Conservation (phyloP, 495 filamentous ascomycete species). For the Aspergillus homomorphus region DNA sequence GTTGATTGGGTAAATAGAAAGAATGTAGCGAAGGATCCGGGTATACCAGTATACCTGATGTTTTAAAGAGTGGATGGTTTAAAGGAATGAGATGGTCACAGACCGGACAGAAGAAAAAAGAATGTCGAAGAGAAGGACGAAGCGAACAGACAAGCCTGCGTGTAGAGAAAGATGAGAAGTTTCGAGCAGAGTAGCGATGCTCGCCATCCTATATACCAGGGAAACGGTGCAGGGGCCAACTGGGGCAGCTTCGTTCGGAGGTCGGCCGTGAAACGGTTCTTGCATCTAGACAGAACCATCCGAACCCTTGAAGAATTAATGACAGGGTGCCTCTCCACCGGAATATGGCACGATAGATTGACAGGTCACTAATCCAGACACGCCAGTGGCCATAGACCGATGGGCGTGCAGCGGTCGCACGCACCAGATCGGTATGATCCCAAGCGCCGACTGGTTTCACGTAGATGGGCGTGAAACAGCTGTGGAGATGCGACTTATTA, state of each 20-base stretch:
- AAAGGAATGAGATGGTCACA: conserved; percentile 36
- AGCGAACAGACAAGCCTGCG: conserved; percentile 21
- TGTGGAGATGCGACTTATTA: conserved; percentile 6
- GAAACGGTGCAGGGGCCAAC: neutral
- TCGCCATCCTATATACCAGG: conserved; percentile 15
- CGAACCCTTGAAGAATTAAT: conserved; percentile 6
- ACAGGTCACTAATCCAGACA: neutral
- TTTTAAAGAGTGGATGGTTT: conserved; percentile 22
- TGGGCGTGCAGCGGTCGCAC: neutral
- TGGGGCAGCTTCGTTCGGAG: conserved; percentile 10
- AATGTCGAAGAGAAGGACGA: conserved; percentile 24
- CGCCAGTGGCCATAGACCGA: neutral
- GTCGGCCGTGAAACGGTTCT: conserved; percentile 17
- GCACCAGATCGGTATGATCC: neutral
- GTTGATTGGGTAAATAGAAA: conserved; percentile 9
- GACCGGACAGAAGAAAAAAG: conserved; percentile 28
- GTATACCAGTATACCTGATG: conserved; percentile 35
- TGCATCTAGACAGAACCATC: conserved; percentile 5
- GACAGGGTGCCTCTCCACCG: conserved; percentile 8
- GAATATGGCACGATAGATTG: conserved; percentile 1
- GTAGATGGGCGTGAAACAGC: conserved; percentile 22
- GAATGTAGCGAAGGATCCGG: conserved; percentile 26
- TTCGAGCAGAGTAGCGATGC: conserved; percentile 14
- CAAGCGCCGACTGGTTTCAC: conserved; percentile 19
- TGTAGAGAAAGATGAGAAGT: conserved; percentile 17